A percentile compares a stretch with the other conserved stretches of the same genome.
Evolutionary conservation across 1,284 basidiomycete species (phyloP).

Genomic region (Cutaneotrichosporon sp.): DNA sequence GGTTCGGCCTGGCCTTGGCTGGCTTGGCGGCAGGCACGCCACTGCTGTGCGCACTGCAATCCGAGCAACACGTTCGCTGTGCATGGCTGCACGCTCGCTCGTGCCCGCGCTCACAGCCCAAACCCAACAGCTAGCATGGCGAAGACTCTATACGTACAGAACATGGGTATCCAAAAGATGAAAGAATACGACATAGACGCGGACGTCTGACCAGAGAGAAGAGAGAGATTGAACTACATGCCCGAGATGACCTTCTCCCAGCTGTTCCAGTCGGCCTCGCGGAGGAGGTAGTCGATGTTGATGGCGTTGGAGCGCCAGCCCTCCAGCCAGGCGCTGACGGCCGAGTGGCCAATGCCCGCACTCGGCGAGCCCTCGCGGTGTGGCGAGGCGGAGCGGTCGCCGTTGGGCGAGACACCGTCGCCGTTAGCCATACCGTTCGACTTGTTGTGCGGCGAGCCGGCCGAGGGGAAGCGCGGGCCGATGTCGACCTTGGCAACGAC

Average conservation of each 20-base stretch:
- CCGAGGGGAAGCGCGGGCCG: slow-evolving; percentile 13
- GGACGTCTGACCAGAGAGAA: not conserved
- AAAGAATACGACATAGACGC: not conserved
- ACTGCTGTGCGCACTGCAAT: no score
- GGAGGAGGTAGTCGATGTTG: slow-evolving; percentile 40
- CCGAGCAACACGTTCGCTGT: no score
- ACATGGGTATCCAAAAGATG: not conserved
- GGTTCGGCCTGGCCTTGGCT: no score
- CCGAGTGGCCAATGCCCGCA: slow-evolving; percentile 13
- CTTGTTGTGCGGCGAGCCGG: slow-evolving; percentile 11
- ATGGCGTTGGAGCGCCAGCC: slow-evolving; percentile 30
- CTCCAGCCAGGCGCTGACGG: slow-evolving; percentile 36
- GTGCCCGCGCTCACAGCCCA: not conserved
- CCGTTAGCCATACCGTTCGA: slow-evolving; percentile 18
- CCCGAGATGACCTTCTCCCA: slow-evolving; percentile 42
- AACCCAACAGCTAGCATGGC: not conserved
- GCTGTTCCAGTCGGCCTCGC: slow-evolving; percentile 42
- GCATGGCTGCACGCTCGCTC: no score
- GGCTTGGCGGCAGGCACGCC: no score
- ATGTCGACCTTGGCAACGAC: slow-evolving; percentile 26
- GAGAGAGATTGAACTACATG: slow-evolving; percentile 29
- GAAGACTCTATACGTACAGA: not conserved
- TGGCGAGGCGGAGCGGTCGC: slow-evolving; percentile 8
- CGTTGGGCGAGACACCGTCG: not conserved
- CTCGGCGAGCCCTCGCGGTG: slow-evolving; percentile 12